A percentile compares a stretch with the other conserved stretches of the same genome.
phyloP scores from a whole-genome alignment of 768 basidiomycete species.

The Lanmaoa pseudosensibilis region DNA sequence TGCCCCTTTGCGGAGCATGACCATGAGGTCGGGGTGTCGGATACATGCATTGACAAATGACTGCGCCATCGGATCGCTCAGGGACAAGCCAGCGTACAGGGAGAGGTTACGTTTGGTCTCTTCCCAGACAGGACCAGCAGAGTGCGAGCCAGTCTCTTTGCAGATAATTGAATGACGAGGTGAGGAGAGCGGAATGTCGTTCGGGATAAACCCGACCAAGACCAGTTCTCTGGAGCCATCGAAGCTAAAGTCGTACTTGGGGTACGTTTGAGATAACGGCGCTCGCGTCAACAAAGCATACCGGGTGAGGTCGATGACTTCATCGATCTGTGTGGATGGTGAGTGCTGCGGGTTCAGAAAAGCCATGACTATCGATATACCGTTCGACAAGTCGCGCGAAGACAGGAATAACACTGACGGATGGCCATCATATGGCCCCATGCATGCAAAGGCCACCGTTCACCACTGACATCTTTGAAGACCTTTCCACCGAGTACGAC shows the following conservation, averaged over 20 bases:
- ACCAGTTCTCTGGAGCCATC: constrained; percentile 28
- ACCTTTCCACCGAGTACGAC: constrained; percentile 35
- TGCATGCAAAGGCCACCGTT: constrained; percentile 35
- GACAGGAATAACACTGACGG: constrained; percentile 33
- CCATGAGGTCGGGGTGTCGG: constrained; percentile 33
- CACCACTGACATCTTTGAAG: constrained; percentile 31
- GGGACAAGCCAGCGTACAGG: constrained; percentile 28
- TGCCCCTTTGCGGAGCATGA: constrained; percentile 32
- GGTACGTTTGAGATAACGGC: constrained; percentile 15
- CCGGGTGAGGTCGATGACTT: constrained; percentile 33
- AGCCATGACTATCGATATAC: constrained; percentile 11
- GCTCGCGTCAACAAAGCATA: constrained; percentile 23
- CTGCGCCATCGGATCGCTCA: constrained; percentile 30
- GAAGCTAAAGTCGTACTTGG: constrained; percentile 25
- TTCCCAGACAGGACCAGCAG: constrained; percentile 21
- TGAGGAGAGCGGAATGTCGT: constrained; percentile 21
- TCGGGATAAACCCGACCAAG: constrained; percentile 33
- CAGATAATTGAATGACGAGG: constrained; percentile 26
- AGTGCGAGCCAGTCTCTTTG: constrained; percentile 9
- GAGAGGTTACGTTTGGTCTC: constrained; percentile 30
- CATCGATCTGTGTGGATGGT: constrained; percentile 26
- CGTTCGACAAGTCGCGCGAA: constrained; percentile 33
- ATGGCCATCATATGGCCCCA: constrained; percentile 37
- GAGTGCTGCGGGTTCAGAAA: background rate
- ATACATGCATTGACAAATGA: constrained; percentile 33